Conservation (phyloP, 163 green algal genomes). For the Scenedesmus sp. region DNA sequence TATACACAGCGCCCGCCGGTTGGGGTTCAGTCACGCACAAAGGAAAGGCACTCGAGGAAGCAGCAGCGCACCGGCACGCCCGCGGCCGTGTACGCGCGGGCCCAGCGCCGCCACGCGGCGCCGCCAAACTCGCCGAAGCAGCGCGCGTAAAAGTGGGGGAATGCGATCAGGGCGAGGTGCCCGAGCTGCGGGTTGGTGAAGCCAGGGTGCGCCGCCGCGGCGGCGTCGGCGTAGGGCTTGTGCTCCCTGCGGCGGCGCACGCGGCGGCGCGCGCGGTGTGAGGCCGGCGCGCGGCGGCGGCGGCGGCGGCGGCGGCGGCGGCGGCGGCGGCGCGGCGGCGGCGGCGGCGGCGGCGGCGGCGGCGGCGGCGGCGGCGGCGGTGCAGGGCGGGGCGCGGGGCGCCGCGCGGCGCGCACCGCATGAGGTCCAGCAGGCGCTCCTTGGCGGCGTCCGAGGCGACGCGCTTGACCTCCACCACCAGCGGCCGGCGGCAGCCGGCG, state of each 20-base stretch:
- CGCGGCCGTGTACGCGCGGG: neutral
- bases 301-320: neutral
- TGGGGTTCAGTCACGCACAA: too few relatives aligned
- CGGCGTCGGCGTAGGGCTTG: slow-evolving; percentile 20
- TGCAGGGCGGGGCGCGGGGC: neutral
- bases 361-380: neutral
- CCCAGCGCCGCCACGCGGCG: slow-evolving; percentile 15
- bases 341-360: neutral
- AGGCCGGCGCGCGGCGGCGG: too few relatives aligned
- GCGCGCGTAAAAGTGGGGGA: slow-evolving; percentile 30
- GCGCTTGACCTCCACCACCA: slow-evolving; percentile 37
- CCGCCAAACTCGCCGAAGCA: slow-evolving; percentile 43
- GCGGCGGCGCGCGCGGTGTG: too few relatives aligned
- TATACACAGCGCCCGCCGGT: too few relatives aligned
- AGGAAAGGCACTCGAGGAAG: slow-evolving; percentile 25
- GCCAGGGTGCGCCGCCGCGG: neutral
- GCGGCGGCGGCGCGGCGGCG: neutral
- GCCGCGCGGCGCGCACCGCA: neutral
- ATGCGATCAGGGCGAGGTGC: slow-evolving; percentile 23
- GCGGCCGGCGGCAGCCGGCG: slow-evolving; percentile 11
- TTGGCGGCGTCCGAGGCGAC: slow-evolving; percentile 23
- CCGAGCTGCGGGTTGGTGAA: slow-evolving; percentile 3
- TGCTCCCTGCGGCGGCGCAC: slow-evolving; percentile 34
- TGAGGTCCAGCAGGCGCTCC: slow-evolving; percentile 20
- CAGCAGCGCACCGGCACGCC: slow-evolving; percentile 31